Percentiles rank a stretch among this genome's conserved stretches.
Conservation (phyloP, 2,329 filamentous ascomycete genomes). For the Diaporthe capsici region DNA sequence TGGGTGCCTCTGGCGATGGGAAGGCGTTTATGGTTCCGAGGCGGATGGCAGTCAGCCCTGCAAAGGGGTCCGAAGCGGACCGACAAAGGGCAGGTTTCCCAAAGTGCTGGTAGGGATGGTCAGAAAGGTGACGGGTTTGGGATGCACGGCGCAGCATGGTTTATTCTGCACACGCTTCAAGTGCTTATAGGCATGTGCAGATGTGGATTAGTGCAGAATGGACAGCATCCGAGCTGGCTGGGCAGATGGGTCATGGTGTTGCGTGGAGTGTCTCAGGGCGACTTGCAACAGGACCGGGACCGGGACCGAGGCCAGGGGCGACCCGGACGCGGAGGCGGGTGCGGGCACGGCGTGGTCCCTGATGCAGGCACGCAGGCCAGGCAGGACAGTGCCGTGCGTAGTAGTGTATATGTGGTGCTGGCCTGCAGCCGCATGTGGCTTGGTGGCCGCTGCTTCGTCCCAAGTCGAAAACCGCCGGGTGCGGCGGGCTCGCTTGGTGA, state of each 20-base stretch:
- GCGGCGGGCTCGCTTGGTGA: slow-evolving; percentile 7
- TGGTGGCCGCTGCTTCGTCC: slow-evolving; percentile 24
- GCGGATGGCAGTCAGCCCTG: too few relatives aligned
- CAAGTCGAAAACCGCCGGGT: slow-evolving; percentile 25
- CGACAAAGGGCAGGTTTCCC: not conserved
- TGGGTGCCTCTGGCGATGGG: not conserved
- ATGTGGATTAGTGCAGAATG: not conserved
- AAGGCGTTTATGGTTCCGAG: too few relatives aligned
- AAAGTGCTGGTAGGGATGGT: not conserved
- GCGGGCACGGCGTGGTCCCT: slow-evolving; percentile 7
- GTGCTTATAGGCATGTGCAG: not conserved
- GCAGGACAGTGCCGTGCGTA: slow-evolving; percentile 4
- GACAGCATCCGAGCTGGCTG: not conserved
- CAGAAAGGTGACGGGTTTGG: not conserved
- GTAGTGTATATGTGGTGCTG: not conserved
- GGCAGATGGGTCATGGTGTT: slow-evolving; percentile 29
- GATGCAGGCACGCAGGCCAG: slow-evolving; percentile 3
- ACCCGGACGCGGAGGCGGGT: not conserved
- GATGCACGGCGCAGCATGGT: not conserved
- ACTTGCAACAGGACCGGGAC: slow-evolving; percentile 26
- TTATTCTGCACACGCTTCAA: not conserved
- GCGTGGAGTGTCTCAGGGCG: slow-evolving; percentile 29
- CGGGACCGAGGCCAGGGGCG: slow-evolving; percentile 8
- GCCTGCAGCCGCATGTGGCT: not conserved
- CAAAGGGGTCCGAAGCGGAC: not conserved